Evolutionary conservation across 495 filamentous ascomycete species (phyloP), one percentile per base, ranked within the genome.

Genomic region (Podospora conica): DNA sequence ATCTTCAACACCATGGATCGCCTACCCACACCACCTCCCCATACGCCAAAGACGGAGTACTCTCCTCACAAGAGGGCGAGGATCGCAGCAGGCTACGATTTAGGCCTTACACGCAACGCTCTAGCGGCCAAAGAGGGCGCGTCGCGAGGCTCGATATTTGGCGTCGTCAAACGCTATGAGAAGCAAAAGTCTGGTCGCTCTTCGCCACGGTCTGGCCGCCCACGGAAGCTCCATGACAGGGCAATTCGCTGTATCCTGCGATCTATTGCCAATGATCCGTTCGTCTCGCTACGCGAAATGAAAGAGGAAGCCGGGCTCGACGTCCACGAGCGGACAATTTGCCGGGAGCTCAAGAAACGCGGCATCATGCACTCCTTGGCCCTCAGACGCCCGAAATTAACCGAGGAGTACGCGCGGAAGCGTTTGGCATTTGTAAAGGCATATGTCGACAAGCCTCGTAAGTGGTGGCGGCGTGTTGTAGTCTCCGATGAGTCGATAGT

Each of bases 401-500:
- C 15, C 55, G 63, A 65, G 3, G 24, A n/a, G 24, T 27, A 56
- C 22, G 55, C 63, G 20, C 23, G 23, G 4, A 40, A 40, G n/a
- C 63, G 63, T 11, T 21, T 65, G 15, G 48, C 24, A 4, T 65
- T 65, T 24, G 54, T 55, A 4, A 11, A 48, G 28, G n/a, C 58
- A 48, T 11, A 58, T 18, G 5, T 28, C 18, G 58, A 65, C 54
- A 54, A 54, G 3, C 25, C 23, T 33, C 9, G 25, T 54, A 48
- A 29, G 63, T 65, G 55, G 63, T 9, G 24, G 27, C 63, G 54
- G 8, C 23, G n/a, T n/a, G n/a, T 57, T n/a, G 27, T 65, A 21
- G n/a, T 65, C 7, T 65, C 55, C 5, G 63, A 65, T 11, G 63
- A 65, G 27, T 58, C 63, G 2, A 65, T 55, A 8, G 24, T 65